Evolutionary conservation across 257 asterid genomes (phyloP).

Genomic region (Oldenlandia corymbosa): DNA sequence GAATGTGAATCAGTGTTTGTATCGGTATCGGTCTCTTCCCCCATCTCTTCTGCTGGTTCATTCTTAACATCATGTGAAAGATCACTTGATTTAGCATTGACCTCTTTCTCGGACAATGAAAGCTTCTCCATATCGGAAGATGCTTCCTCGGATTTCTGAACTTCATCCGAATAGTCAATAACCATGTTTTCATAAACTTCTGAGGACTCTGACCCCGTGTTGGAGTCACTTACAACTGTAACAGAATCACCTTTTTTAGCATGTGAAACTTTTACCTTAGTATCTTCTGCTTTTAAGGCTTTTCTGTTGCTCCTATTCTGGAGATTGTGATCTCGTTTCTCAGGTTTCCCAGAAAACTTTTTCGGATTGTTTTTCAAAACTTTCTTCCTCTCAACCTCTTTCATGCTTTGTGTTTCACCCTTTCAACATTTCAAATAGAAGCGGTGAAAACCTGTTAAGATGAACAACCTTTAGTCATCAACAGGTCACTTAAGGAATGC

Average conservation of each 20-base stretch:
- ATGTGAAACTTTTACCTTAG: constrained; percentile 37
- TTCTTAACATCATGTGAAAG: constrained; percentile 52
- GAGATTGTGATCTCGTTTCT: constrained; percentile 43
- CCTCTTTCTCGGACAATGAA: constrained; percentile 37
- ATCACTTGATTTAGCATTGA: constrained; percentile 29
- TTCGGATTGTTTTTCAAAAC: constrained; percentile 46
- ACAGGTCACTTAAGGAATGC: not conserved
- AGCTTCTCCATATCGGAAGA: constrained; percentile 21
- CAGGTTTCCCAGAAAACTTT: constrained; percentile 43
- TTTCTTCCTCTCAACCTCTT: constrained; percentile 61
- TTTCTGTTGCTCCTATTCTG: constrained; percentile 43
- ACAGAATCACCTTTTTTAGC: constrained; percentile 25
- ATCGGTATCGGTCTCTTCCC: constrained; percentile 69
- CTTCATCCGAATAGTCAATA: constrained; percentile 50
- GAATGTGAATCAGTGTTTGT: constrained; percentile 60
- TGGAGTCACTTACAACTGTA: constrained; percentile 37
- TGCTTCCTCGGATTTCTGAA: constrained; percentile 38
- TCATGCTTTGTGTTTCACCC: constrained; percentile 44
- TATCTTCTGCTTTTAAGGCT: constrained; percentile 46
- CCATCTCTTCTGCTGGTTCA: constrained; percentile 33
- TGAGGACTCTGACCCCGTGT: constrained; percentile 40
- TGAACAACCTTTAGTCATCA: not conserved
- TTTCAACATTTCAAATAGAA: constrained; percentile 16
- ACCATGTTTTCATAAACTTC: constrained; percentile 51
- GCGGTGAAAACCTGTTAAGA: not conserved